Evolutionary conservation across 2,329 filamentous ascomycete genomes (phyloP), one percentile per base, ranked within the genome.

Genomic region (Monosporascus sp.): DNA sequence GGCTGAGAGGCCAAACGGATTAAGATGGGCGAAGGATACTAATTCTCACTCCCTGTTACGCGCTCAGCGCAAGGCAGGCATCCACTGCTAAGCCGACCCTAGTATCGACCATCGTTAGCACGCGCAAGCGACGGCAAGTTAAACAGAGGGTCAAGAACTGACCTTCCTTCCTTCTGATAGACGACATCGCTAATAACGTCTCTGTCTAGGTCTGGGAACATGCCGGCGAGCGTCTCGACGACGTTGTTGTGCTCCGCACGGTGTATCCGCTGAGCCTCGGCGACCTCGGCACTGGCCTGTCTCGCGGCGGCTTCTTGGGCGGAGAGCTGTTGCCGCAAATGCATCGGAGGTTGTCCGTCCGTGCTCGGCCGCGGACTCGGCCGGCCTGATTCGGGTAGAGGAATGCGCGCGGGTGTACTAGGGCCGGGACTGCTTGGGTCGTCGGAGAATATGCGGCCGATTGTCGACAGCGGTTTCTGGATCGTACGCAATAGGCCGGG

Each of bases 111-210:
- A 55, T 51, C 46, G 64, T 26, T 53, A 44, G 48, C 37, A 37
- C 51, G 40, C 48, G 51, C 31, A 20, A 26, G 5, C 49, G 9
- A 20, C 2, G 40, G 5, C 2, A 7, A 37, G 40, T n/a, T 17
- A 20, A 53, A 26, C n/a, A 37, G 38, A 40, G 11, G 52, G 45
- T 20, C 22, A 41, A 31, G 17, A 52, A 82, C 88, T 75, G 71
- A 93, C 91, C 90, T 84, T 68, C 94, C 95, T 72, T 97, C 87
- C 73, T 99, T 97, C 75, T 95, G 85, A 69, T 93, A 86, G 26
- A 99, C 94, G 41, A 99, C 94, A 73, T 99, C 94, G 64, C 92
- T 92, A 67, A 99, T 97, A 38, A 99, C 82, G 48, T 99, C 95
- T 64, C 85, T 84, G 70, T 99, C 94, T 49, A 99, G 76, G 66